phyloP scores from a whole-genome alignment of 164 flowering plant genomes.

The Litsea cubeba region DNA sequence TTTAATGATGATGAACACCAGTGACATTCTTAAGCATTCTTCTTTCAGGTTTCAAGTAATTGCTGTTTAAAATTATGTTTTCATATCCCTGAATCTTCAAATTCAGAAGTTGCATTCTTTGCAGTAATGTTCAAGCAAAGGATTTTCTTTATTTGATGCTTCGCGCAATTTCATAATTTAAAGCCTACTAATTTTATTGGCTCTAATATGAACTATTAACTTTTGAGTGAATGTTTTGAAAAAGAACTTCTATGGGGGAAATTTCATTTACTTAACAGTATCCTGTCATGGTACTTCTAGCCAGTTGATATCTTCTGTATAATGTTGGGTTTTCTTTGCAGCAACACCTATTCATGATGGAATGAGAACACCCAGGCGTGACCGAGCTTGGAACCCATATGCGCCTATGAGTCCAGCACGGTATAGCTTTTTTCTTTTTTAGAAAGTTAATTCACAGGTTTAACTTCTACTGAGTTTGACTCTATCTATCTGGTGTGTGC shows the following conservation, averaged over 20 bases:
- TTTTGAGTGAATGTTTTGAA: background rate
- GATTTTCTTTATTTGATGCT: too few relatives aligned
- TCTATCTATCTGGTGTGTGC: too few relatives aligned
- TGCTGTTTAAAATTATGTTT: background rate
- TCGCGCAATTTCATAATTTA: too few relatives aligned
- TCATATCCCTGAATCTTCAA: too few relatives aligned
- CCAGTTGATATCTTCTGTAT: background rate
- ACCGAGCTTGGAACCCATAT: conserved; percentile 97
- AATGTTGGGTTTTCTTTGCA: conserved; percentile 20
- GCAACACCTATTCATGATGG: conserved; percentile 98
- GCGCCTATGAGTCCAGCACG: conserved; percentile 96
- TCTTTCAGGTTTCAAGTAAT: background rate
- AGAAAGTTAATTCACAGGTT: too few relatives aligned
- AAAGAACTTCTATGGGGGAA: background rate
- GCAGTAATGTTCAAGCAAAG: too few relatives aligned
- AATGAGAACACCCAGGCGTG: conserved; percentile 99
- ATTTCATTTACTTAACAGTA: background rate
- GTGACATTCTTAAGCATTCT: background rate
- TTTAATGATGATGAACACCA: background rate
- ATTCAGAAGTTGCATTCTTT: too few relatives aligned
- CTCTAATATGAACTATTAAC: too few relatives aligned
- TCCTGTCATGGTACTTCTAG: background rate
- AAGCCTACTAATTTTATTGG: too few relatives aligned
- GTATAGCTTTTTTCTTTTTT: conserved; percentile 24
- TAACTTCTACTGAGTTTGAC: too few relatives aligned